These are phyloP conservation scores for Furcasterigmium furcatum DNA, from an alignment of 2,329 filamentous ascomycete species.

Conservation along the genomic window DNA sequence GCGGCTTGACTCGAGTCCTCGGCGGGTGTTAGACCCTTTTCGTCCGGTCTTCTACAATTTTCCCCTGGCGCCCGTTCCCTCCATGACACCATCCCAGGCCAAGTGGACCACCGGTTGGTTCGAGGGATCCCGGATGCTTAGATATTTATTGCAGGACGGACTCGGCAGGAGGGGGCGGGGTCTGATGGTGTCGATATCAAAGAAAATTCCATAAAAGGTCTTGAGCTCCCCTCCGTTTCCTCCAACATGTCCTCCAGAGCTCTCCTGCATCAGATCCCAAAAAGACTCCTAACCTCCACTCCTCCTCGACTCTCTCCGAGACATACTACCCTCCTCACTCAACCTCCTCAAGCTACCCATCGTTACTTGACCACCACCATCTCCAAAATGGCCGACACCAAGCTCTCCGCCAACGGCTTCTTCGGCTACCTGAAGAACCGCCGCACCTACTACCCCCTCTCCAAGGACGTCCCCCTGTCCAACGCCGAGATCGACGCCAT, in stretches of 20 bases:
- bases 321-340: constrained; percentile 2
- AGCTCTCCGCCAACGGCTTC: constrained; percentile 42
- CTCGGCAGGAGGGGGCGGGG: background rate
- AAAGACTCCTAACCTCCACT: constrained; percentile 1
- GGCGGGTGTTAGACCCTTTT: too few species aligned
- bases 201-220: background rate
- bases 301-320: background rate
- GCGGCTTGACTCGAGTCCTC: too few species aligned
- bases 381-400: constrained; percentile 38
- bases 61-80: too few species aligned
- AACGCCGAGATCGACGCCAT: constrained; percentile 61
- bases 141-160: too few species aligned
- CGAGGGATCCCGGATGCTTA: too few species aligned
- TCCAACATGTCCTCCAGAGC: background rate
- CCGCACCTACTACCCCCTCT: constrained; percentile 66
- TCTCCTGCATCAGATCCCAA: background rate
- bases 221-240: background rate
- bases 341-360: constrained; percentile 6
- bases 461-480: constrained; percentile 58
- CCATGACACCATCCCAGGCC: too few species aligned
- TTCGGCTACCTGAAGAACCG: constrained; percentile 64
- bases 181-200: too few species aligned
- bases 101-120: too few species aligned
- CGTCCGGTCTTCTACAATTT: too few species aligned
- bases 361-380: constrained; percentile 18